Evolutionary conservation across 768 basidiomycete genomes (phyloP).

Genomic region (Tulasnella sp.): DNA sequence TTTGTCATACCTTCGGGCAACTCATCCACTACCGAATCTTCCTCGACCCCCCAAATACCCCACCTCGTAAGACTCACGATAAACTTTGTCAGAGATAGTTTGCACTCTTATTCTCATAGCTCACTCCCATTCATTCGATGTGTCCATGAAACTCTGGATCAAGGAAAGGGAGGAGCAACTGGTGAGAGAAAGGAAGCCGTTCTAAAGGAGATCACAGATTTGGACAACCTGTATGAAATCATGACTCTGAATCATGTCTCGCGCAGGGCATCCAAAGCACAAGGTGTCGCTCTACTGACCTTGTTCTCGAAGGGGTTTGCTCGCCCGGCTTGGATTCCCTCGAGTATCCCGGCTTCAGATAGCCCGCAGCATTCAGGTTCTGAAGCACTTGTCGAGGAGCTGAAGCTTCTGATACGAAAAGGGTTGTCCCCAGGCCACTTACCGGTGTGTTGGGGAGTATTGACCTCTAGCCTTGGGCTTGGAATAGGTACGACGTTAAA

Average conservation of each 20-base stretch:
- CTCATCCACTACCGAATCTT: slow-evolving; percentile 21
- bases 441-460: slow-evolving; percentile 79
- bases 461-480: slow-evolving; percentile 65
- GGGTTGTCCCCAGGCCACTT: slow-evolving; percentile 68
- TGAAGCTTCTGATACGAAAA: slow-evolving; percentile 54
- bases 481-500: slow-evolving; percentile 41
- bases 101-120: slow-evolving; percentile 63
- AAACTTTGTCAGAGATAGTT: slow-evolving; percentile 55
- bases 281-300: slow-evolving; percentile 85
- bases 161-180: background rate
- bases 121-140: slow-evolving; percentile 71
- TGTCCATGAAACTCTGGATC: slow-evolving; percentile 37
- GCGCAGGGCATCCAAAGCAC: slow-evolving; percentile 73
- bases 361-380: slow-evolving; percentile 15
- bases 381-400: slow-evolving; percentile 42
- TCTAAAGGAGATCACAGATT: slow-evolving; percentile 34
- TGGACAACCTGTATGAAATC: slow-evolving; percentile 70
- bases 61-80: slow-evolving; percentile 21
- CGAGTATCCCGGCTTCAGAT: slow-evolving; percentile 22
- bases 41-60: slow-evolving; percentile 5
- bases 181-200: slow-evolving; percentile 20
- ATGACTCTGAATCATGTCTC: slow-evolving; percentile 87
- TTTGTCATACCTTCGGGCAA: slow-evolving; percentile 22
- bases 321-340: slow-evolving; percentile 30
- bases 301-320: slow-evolving; percentile 75